Percentiles rank a stretch among this genome's conserved stretches.
Evolutionary conservation across 2,329 filamentous ascomycete species (phyloP).

Genomic region (Metarhizium robertsii): DNA sequence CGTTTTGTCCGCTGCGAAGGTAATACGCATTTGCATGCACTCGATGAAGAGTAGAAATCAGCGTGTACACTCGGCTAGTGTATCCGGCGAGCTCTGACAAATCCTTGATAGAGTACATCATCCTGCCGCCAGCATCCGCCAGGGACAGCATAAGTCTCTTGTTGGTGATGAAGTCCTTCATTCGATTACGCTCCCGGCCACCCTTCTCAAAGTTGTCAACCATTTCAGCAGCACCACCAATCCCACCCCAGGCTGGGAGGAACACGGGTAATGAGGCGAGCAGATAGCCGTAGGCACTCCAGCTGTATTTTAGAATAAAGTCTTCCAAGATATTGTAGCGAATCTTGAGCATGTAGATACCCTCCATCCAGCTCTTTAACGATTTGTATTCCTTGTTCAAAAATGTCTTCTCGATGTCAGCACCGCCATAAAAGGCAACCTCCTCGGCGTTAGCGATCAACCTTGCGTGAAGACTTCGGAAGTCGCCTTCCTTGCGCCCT

Average conservation of each 20-base stretch:
- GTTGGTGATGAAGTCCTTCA: constrained; percentile 99
- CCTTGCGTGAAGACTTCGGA: constrained; percentile 80
- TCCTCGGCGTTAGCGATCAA: constrained; percentile 96
- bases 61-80: constrained; percentile 88
- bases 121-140: constrained; percentile 88
- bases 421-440: constrained; percentile 93
- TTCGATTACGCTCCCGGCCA: constrained; percentile 69
- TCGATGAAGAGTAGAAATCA: constrained; percentile 89
- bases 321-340: constrained; percentile 98
- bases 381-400: constrained; percentile 88
- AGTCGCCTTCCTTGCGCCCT: constrained; percentile 90
- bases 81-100: constrained; percentile 91
- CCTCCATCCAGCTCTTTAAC: constrained; percentile 93
- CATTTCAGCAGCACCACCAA: constrained; percentile 65
- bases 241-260: constrained; percentile 84
- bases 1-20: constrained; percentile 54
- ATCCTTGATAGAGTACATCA: constrained; percentile 99
- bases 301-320: constrained; percentile 95
- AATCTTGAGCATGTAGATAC: constrained; percentile 95
- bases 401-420: constrained; percentile 89
- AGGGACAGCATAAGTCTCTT: constrained; percentile 96
- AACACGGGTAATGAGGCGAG: constrained; percentile 90
- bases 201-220: constrained; percentile 38
- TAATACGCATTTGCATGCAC: constrained; percentile 88
- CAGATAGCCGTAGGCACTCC: constrained; percentile 95